Evolutionary conservation across 192 early-diverging fungal genomes (phyloP).

Genomic region (Coemansia sp.): DNA sequence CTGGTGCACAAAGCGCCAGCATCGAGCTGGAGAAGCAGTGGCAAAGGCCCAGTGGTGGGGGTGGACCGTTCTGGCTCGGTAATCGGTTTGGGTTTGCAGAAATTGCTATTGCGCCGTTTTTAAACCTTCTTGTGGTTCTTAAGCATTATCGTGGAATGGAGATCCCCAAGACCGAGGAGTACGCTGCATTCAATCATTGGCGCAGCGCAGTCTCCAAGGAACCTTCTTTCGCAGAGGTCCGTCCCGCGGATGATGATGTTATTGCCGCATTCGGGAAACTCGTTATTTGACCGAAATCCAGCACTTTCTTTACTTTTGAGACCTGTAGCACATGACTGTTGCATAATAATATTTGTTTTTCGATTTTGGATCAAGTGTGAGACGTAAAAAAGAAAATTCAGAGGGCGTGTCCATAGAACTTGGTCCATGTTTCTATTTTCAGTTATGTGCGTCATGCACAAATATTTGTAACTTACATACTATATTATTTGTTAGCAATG

Average conservation of each 20-base stretch:
- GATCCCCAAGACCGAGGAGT: constrained; percentile 40
- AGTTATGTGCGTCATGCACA: not conserved
- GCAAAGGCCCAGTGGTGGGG: constrained; percentile 23
- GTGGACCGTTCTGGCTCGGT: constrained; percentile 37
- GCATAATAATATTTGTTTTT: not conserved
- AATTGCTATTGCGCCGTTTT: constrained; percentile 24
- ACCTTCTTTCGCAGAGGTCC: constrained; percentile 22
- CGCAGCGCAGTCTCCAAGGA: constrained; percentile 18
- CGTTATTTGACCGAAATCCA: not conserved
- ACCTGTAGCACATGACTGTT: not conserved
- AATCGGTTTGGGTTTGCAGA: constrained; percentile 28
- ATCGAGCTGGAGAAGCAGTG: constrained; percentile 34
- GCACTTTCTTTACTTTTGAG: too few relatives aligned
- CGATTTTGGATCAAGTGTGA: not conserved
- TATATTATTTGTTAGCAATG: not conserved
- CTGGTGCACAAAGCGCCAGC: constrained; percentile 13
- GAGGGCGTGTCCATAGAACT: too few relatives aligned
- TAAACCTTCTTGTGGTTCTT: constrained; percentile 13
- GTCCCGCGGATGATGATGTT: constrained; percentile 12
- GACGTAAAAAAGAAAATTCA: too few relatives aligned
- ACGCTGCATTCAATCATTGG: constrained; percentile 34
- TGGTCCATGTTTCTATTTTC: not conserved
- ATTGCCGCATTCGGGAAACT: constrained; percentile 30
- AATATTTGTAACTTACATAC: not conserved
- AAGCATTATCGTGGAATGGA: constrained; percentile 23